Evolutionary conservation across 2,329 filamentous ascomycete species (phyloP).

Genomic region (Apiospora koreana): DNA sequence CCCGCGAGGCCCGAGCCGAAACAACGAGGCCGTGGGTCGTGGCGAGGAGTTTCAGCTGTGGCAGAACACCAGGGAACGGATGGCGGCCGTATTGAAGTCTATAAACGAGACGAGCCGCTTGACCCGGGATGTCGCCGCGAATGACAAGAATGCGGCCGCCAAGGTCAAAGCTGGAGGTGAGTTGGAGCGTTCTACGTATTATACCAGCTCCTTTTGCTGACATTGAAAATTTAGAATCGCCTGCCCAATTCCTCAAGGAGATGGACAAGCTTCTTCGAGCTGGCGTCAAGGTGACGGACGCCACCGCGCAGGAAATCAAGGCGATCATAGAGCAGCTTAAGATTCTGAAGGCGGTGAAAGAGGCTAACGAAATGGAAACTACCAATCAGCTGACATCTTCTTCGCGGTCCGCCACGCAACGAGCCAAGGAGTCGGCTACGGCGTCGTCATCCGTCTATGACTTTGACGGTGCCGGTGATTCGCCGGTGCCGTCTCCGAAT

Average conservation of each 20-base stretch:
- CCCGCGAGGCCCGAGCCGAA: constrained; percentile 36
- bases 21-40: constrained; percentile 38
- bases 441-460: constrained; percentile 40
- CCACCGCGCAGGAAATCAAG: constrained; percentile 28
- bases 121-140: constrained; percentile 37
- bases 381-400: constrained; percentile 26
- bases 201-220: not conserved
- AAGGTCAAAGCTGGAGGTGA: constrained; percentile 36
- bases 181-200: constrained; percentile 13
- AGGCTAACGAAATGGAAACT: constrained; percentile 40
- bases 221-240: not conserved
- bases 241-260: constrained; percentile 27
- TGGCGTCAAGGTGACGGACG: constrained; percentile 36
- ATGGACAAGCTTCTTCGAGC: constrained; percentile 33
- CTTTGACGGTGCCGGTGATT: constrained; percentile 44
- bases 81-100: constrained; percentile 34
- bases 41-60: constrained; percentile 45
- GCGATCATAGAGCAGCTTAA: constrained; percentile 39
- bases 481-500: constrained; percentile 42
- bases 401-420: constrained; percentile 27
- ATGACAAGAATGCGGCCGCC: constrained; percentile 40
- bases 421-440: constrained; percentile 28
- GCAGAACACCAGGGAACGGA: constrained; percentile 40
- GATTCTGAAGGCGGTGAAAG: constrained; percentile 40
- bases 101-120: constrained; percentile 43